Evolutionary conservation across 2,329 filamentous ascomycete species (phyloP).

Genomic region (Epicoccum nigrum): DNA sequence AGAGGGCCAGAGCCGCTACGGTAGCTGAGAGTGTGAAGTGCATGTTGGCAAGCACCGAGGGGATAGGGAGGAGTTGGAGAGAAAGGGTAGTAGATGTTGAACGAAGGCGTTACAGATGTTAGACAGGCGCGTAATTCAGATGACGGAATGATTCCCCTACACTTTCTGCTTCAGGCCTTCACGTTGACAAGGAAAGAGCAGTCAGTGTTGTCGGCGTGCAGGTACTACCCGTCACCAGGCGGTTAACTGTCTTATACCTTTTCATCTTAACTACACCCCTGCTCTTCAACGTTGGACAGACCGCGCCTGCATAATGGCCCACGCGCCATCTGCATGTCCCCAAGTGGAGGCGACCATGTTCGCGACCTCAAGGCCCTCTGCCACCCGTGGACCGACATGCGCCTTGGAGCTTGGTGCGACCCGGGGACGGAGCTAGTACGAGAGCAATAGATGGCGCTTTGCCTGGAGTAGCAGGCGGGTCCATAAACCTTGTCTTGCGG

Average conservation of each 20-base stretch:
- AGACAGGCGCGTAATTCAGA: not conserved
- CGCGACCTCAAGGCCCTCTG: conserved; percentile 21
- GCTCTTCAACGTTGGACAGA: conserved; percentile 36
- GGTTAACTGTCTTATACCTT: conserved; percentile 39
- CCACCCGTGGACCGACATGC: conserved; percentile 25
- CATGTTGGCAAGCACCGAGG: conserved; percentile 29
- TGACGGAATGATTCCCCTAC: conserved; percentile 6
- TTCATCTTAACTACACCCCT: conserved; percentile 24
- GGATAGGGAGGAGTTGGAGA: not conserved
- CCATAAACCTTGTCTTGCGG: conserved; percentile 33
- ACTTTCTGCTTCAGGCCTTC: conserved; percentile 5
- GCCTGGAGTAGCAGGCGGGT: conserved; percentile 28
- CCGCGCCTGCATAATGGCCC: conserved; percentile 31
- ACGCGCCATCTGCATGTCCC: conserved; percentile 40
- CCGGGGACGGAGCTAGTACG: conserved; percentile 36
- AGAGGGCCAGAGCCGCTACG: conserved; percentile 26
- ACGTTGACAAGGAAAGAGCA: conserved; percentile 17
- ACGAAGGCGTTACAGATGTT: not conserved
- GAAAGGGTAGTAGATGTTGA: not conserved
- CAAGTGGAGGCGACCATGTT: conserved; percentile 29
- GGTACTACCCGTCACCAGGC: conserved; percentile 17
- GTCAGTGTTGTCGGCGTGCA: conserved; percentile 25
- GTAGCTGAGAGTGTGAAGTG: conserved; percentile 35
- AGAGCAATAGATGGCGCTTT: conserved; percentile 35
- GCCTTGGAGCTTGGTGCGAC: conserved; percentile 16